Evolutionary conservation across 371 early-diverging fungal species (phyloP), one percentile per base, ranked within the genome.

Genomic region (Quaeritorhiza haematococci): DNA sequence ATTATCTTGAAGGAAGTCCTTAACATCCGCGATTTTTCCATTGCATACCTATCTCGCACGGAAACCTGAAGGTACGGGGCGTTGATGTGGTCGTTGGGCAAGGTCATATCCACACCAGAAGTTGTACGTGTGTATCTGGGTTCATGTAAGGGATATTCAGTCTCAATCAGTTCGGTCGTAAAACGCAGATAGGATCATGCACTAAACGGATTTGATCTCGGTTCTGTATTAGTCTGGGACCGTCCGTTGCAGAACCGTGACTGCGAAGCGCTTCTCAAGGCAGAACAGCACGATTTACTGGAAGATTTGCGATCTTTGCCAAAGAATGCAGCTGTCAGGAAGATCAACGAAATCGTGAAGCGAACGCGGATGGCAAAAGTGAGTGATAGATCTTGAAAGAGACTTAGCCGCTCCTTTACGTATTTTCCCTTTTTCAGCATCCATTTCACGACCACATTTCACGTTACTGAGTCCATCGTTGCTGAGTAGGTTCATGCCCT

Each of bases 61-160:
- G 2, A 4, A 8, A 2, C n/a, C n/a, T n/a, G n/a, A n/a, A 85
- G 85, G 0, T 89, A 90, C 61, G 93, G 93, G 55, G 93, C 93
- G 10, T 71, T 93, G 73, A 93, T 93, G 93, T 93, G 93, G 93
- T 90, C 93, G 24, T 76, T 93, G 10, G 93, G 93, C 49, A 90
- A 89, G 65, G 91, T 93, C 1, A 77, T 93, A 3, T 79, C 86
- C 41, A 88, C 91, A 0, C 93, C 93, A 30, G 93, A 93, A 69
- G 93, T 93, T 24, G 82, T 84, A 75, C 83, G 93, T 28, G 93
- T 93, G 42, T 93, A 85, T 62, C 61, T 92, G 49, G 84, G 52
- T 10, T n/a, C n/a, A n/a, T n/a, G 41, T 38, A 38, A 17, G 56
- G 29, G 10, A 10, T 33, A n/a, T n/a, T n/a, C n/a, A n/a, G n/a